These are phyloP conservation scores for Penicillium hordei DNA, from an alignment of 2,329 filamentous ascomycete genomes.

Conservation along the genomic window DNA sequence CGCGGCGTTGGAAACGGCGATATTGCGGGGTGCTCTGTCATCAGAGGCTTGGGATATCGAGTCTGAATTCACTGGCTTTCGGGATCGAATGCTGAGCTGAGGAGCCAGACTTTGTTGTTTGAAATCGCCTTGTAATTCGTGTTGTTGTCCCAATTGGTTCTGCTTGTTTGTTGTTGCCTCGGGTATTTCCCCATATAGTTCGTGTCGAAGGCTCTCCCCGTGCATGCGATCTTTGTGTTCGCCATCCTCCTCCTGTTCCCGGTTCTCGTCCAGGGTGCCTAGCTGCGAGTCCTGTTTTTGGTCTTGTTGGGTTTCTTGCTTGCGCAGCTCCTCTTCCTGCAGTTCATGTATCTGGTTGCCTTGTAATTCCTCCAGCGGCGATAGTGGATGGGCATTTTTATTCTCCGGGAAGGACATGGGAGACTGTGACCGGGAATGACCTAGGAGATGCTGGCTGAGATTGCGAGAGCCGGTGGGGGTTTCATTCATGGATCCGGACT, in stretches of 20 bases:
- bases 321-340: not conserved
- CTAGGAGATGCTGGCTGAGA: slow-evolving; percentile 7
- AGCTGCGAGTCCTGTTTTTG: not conserved
- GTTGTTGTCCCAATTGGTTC: not conserved
- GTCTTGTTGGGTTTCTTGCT: not conserved
- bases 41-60: not conserved
- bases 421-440: slow-evolving; percentile 2
- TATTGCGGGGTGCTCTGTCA: not conserved
- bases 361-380: not conserved
- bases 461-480: slow-evolving; percentile 1
- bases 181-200: not conserved
- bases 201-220: not conserved
- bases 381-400: not conserved
- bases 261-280: not conserved
- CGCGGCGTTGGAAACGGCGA: slow-evolving; percentile 7
- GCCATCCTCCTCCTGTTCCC: slow-evolving; percentile 1
- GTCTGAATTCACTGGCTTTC: slow-evolving; percentile 6
- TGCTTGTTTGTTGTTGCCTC: not conserved
- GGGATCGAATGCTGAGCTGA: slow-evolving; percentile 10
- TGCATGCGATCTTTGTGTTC: not conserved
- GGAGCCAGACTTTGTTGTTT: not conserved
- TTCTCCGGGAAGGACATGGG: slow-evolving; percentile 6
- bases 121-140: not conserved
- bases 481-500: slow-evolving; percentile 2
- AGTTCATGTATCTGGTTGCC: not conserved